phyloP scores from a whole-genome alignment of 768 basidiomycete genomes.

The Strobilomyces confusus region DNA sequence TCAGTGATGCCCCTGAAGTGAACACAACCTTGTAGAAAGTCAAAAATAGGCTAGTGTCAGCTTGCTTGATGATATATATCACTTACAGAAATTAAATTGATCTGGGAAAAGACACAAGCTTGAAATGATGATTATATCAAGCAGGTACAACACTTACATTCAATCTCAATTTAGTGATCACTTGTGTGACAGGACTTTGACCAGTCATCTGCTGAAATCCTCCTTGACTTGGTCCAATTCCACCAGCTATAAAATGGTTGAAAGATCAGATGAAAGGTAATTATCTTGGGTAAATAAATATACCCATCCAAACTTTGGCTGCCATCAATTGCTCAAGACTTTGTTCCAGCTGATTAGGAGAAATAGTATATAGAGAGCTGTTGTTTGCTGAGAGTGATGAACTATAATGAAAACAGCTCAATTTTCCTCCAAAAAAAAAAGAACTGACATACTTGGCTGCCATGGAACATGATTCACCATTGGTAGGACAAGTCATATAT shows the following conservation, averaged over 20 bases:
- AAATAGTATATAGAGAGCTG: background rate
- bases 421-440: too few relatives aligned
- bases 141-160: slow-evolving; percentile 2
- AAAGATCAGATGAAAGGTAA: too few relatives aligned
- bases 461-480: too few relatives aligned
- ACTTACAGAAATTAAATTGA: slow-evolving; percentile 14
- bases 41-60: background rate
- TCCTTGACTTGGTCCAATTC: slow-evolving; percentile 2
- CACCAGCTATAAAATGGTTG: slow-evolving; percentile 2
- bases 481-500: too few relatives aligned
- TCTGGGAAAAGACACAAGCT: background rate
- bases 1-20: slow-evolving; percentile 1
- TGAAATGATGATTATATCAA: background rate
- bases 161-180: slow-evolving; percentile 7
- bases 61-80: background rate
- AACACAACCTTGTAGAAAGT: slow-evolving; percentile 1
- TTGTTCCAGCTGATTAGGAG: background rate
- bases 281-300: too few relatives aligned
- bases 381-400: background rate
- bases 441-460: too few relatives aligned
- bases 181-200: slow-evolving; percentile 5
- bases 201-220: slow-evolving; percentile 4
- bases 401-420: background rate
- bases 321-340: slow-evolving; percentile 2
- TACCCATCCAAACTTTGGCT: slow-evolving; percentile 11